Base-by-base conservation (phyloP, 2,329 filamentous ascomycete genomes). In the Nakataea oryzae region DNA sequence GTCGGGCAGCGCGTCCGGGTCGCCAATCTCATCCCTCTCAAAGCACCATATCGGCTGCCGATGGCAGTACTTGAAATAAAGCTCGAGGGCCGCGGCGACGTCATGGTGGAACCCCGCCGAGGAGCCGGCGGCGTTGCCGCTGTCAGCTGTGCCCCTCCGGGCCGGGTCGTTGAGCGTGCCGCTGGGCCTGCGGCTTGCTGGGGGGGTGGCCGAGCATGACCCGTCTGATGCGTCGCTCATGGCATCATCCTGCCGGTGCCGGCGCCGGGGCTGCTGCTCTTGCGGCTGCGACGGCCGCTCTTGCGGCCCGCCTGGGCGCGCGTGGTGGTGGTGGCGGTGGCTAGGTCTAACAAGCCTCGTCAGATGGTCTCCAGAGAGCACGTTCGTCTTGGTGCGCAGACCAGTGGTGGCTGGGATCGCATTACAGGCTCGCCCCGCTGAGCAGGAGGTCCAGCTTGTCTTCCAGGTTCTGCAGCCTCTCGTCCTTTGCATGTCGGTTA, bases 381-480 rank as follows among this genome's bases (percentile, higher is more conserved):
- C 34, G 12, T 28, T 30, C 32, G 26, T 59, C 13, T 26, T 59
- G n/a, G 57, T 41, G 58, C 58, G 30, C 34, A 26, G 58, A n/a
- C 30, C 41, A 27, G 27, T 59, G 34, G 27, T 59, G 58, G 28
- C 58, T 54, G 41, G 58, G 58, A 28, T 59, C 58, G 61, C 64
- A 62, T 65, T 71, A 74, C 72, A 70, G 67, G 63, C 70, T 75
- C 58, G 58, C 58, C 61, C 78, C 77, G 58, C 72, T 80, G 26
- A 81, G 69, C 61, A 81, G 72, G 63, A 77, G 75, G 69, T 81
- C 78, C 58, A 81, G 74, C 67, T 81, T 81, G 69, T 81, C 78
- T 70, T 81, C 79, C 54, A 81, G 66, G 60, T 78, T 76, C 17
- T 78, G 78, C n/a, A 81, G 70, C 65, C 79, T 74, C 67, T 81